phyloP scores from a whole-genome alignment of 495 filamentous ascomycete species.

The Penicillium paxilli region DNA sequence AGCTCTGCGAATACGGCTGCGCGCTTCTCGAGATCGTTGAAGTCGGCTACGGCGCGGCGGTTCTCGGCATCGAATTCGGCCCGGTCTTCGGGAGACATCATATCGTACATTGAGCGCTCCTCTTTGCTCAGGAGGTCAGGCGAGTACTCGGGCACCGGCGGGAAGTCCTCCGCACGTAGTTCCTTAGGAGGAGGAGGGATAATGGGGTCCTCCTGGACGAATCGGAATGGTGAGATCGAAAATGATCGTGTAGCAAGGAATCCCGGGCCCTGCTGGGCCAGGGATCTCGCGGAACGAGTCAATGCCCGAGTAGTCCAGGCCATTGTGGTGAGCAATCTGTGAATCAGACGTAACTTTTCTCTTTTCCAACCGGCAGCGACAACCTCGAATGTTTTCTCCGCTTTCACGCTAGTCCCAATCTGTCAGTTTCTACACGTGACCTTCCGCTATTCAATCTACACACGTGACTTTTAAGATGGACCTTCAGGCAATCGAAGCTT shows the following conservation, averaged over 20 bases:
- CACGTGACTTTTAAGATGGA: too few species aligned
- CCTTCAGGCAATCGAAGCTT: too few species aligned
- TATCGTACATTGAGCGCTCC: constrained; percentile 47
- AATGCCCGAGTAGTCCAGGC: constrained; percentile 41
- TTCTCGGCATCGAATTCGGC: constrained; percentile 43
- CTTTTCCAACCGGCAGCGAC: constrained; percentile 7
- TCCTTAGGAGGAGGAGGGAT: constrained; percentile 33
- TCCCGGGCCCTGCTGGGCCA: constrained; percentile 33
- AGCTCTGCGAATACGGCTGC: constrained; percentile 31
- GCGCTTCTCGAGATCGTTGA: constrained; percentile 38
- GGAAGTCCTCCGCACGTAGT: constrained; percentile 33
- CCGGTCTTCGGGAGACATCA: constrained; percentile 48
- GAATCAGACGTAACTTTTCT: background rate
- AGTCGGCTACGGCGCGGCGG: constrained; percentile 35
- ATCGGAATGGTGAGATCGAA: constrained; percentile 37
- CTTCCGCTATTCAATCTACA: too few species aligned
- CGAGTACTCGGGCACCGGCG: constrained; percentile 39
- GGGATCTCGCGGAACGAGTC: constrained; percentile 33
- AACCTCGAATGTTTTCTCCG: constrained; percentile 15
- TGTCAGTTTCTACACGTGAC: background rate
- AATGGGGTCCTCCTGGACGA: constrained; percentile 39
- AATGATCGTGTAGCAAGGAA: constrained; percentile 35
- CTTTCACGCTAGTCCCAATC: background rate
- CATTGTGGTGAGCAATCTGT: constrained; percentile 32
- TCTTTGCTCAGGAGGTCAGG: constrained; percentile 38